Evolutionary conservation across 1,139 yeast genomes (phyloP).

Genomic region (Debaryomyces sp.): DNA sequence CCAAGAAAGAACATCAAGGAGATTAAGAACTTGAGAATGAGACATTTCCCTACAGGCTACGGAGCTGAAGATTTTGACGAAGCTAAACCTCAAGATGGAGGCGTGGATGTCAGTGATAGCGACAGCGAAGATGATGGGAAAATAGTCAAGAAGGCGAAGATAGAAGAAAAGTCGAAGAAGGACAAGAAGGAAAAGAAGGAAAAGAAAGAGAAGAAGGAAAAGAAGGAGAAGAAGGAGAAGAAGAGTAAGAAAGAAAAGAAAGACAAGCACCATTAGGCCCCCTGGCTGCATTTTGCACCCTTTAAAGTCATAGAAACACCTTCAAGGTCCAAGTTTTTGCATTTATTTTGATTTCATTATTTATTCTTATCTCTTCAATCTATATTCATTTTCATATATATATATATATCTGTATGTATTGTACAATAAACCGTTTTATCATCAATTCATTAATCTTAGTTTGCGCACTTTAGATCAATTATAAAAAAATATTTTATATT

Average conservation of each 20-base stretch:
- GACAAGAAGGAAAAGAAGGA: conserved; percentile 19
- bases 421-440: conserved; percentile 4
- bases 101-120: conserved; percentile 12
- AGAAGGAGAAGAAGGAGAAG: conserved; percentile 22
- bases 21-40: conserved; percentile 60
- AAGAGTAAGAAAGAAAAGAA: conserved; percentile 28
- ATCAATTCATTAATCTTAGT: neutral
- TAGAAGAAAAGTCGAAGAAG: conserved; percentile 15
- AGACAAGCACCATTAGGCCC: conserved; percentile 27
- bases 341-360: neutral
- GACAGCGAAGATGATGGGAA: conserved; percentile 21
- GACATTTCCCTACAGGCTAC: conserved; percentile 87
- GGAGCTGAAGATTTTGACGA: conserved; percentile 52
- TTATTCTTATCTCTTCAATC: neutral
- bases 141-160: conserved; percentile 27
- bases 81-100: conserved; percentile 29
- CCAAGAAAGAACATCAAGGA: conserved; percentile 66
- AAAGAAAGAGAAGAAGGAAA: conserved; percentile 19
- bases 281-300: neutral
- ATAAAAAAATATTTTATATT: neutral
- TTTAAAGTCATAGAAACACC: conserved; percentile 5
- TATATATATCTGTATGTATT: conserved; percentile 3
- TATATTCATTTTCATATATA: neutral
- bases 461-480: neutral
- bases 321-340: neutral